Evolutionary conservation across 345 rosid species (phyloP).

Genomic region (Leavenworthia alabamica): DNA sequence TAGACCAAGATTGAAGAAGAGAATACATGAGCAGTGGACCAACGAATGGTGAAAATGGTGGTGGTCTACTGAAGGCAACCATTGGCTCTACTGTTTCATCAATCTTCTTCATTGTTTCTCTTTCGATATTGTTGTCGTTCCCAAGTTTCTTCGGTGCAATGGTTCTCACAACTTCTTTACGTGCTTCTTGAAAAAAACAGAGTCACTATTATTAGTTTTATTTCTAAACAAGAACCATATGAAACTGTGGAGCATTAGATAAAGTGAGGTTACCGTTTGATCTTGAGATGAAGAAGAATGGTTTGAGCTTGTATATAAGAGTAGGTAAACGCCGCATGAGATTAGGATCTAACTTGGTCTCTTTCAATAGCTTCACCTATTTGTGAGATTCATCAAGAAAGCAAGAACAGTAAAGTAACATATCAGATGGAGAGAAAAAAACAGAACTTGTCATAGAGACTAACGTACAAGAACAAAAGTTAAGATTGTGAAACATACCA

Average conservation of each 20-base stretch:
- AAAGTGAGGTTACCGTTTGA: conserved; percentile 32
- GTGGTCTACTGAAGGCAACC: conserved; percentile 56
- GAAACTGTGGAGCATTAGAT: not conserved
- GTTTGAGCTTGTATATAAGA: conserved; percentile 33
- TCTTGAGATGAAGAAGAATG: conserved; percentile 23
- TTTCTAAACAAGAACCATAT: not conserved
- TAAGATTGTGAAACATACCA: not conserved
- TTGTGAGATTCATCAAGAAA: not conserved
- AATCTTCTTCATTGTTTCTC: not conserved
- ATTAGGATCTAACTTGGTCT: not conserved
- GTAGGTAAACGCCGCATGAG: conserved; percentile 19
- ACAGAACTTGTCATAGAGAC: not conserved
- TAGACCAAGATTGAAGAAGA: conserved; percentile 41
- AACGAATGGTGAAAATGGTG: conserved; percentile 40
- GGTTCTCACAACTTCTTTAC: conserved; percentile 28
- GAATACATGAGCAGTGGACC: conserved; percentile 55
- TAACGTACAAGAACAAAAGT: not conserved
- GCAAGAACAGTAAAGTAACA: not conserved
- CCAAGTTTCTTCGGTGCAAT: conserved; percentile 38
- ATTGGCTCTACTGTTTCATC: conserved; percentile 40
- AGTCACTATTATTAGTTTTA: not conserved
- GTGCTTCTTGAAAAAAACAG: not conserved
- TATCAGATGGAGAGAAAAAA: not conserved
- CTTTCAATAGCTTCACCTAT: conserved; percentile 3
- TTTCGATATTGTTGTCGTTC: conserved; percentile 14